Percentiles rank a stretch among this genome's conserved stretches.
phyloP scores from a whole-genome alignment of 2,329 filamentous ascomycete species.

The Westerdykella ornata region DNA sequence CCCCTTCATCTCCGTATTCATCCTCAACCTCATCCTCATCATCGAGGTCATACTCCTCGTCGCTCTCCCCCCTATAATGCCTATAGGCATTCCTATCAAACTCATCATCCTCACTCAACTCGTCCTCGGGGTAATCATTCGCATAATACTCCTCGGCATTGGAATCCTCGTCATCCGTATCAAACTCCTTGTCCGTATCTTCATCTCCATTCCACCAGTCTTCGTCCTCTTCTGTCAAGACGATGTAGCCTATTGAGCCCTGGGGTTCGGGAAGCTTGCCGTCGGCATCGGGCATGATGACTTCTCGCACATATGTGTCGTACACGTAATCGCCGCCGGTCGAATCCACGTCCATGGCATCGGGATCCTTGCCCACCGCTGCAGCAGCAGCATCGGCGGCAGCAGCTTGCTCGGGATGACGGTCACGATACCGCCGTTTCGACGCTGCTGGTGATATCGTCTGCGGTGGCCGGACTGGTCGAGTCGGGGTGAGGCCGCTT shows the following conservation, averaged over 20 bases:
- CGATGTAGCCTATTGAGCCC: slow-evolving; percentile 40
- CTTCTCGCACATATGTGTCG: slow-evolving; percentile 53
- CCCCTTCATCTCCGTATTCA: slow-evolving; percentile 25
- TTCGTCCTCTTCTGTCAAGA: slow-evolving; percentile 48
- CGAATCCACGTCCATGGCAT: slow-evolving; percentile 34
- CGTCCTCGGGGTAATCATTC: slow-evolving; percentile 74
- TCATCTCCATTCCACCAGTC: slow-evolving; percentile 54
- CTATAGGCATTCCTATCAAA: slow-evolving; percentile 44
- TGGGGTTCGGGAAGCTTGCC: slow-evolving; percentile 18
- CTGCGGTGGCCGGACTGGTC: slow-evolving; percentile 2
- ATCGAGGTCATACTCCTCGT: slow-evolving; percentile 34
- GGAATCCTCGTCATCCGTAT: slow-evolving; percentile 57
- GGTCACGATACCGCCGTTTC: slow-evolving; percentile 28
- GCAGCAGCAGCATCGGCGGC: slow-evolving; percentile 12
- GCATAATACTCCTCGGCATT: slow-evolving; percentile 72
- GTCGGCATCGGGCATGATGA: slow-evolving; percentile 33
- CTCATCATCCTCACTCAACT: slow-evolving; percentile 66
- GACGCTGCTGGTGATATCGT: slow-evolving; percentile 34
- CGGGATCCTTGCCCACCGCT: slow-evolving; percentile 10
- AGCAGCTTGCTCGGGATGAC: slow-evolving; percentile 19
- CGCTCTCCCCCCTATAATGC: slow-evolving; percentile 36
- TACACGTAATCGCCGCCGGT: slow-evolving; percentile 51
- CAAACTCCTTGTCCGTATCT: slow-evolving; percentile 47
- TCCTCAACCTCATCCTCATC: slow-evolving; percentile 13
- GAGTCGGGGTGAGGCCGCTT: slow-evolving; percentile 9